A percentile compares a stretch with the other conserved stretches of the same genome.
Conservation (phyloP, 331 rosid genomes). For the Pyrus hybrid region DNA sequence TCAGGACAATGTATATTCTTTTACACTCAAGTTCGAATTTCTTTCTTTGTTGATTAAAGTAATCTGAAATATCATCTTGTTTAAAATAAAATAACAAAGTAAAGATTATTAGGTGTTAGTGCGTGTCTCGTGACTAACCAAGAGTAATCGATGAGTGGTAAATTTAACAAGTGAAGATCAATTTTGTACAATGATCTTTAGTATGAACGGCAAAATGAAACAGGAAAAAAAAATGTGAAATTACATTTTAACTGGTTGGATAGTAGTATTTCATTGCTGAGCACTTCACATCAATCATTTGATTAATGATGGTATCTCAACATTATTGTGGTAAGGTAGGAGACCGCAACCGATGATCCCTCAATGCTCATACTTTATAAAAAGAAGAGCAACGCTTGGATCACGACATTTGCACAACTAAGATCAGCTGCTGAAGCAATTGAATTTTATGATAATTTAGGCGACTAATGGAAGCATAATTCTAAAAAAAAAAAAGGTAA, state of each 20-base stretch:
- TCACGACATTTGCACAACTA: too few relatives aligned
- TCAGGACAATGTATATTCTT: too few relatives aligned
- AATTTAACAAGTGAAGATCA: background rate
- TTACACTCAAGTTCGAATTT: too few relatives aligned
- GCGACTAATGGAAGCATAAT: background rate
- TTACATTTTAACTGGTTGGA: background rate
- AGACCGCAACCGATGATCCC: background rate
- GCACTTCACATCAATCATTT: background rate
- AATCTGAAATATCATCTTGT: background rate
- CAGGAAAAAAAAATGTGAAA: background rate
- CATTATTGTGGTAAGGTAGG: background rate
- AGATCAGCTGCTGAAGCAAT: background rate
- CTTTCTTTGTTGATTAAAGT: background rate
- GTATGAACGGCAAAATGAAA: background rate
- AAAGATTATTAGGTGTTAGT: background rate
- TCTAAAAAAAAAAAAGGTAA: background rate
- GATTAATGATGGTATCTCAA: background rate
- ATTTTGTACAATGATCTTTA: too few relatives aligned
- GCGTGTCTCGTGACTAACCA: background rate
- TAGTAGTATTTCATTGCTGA: background rate
- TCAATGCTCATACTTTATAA: background rate
- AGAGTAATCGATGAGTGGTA: background rate
- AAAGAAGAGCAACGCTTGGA: background rate
- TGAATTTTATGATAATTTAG: background rate
- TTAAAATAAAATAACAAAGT: too few relatives aligned